Evolutionary conservation across 441 rosid genomes (phyloP).

Genomic region (Populus hybrid): DNA sequence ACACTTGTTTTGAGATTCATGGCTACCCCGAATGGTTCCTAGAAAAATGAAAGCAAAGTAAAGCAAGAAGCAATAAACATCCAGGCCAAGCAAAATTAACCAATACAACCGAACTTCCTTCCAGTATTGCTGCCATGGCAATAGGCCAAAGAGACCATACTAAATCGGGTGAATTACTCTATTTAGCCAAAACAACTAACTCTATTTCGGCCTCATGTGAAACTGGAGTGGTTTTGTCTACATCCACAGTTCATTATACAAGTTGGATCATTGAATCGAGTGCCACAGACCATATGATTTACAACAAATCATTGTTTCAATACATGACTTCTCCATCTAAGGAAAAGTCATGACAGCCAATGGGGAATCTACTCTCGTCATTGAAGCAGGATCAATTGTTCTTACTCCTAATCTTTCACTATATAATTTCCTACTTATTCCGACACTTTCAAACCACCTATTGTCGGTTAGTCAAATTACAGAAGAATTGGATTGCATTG

Average conservation of each 20-base stretch:
- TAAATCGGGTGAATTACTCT: neutral
- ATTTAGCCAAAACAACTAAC: neutral
- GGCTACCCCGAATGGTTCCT: neutral
- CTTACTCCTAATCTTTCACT: no score
- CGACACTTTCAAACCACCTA: no score
- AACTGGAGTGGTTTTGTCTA: neutral
- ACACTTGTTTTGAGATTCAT: neutral
- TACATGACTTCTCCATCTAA: neutral
- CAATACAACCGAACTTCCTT: neutral
- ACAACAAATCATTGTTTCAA: neutral
- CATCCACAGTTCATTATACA: neutral
- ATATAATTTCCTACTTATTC: no score
- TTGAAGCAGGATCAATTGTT: no score
- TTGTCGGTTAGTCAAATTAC: neutral
- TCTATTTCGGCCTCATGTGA: neutral
- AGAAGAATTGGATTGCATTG: no score
- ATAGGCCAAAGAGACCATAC: neutral
- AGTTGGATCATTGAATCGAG: neutral
- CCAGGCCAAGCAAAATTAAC: neutral
- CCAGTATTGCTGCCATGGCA: neutral
- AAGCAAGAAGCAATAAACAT: neutral
- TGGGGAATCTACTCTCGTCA: no score
- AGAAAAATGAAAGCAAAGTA: neutral
- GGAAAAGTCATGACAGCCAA: no score
- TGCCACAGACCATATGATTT: neutral